phyloP scores from a whole-genome alignment of 495 filamentous ascomycete species.

The Hypomontagnella monticulosa region DNA sequence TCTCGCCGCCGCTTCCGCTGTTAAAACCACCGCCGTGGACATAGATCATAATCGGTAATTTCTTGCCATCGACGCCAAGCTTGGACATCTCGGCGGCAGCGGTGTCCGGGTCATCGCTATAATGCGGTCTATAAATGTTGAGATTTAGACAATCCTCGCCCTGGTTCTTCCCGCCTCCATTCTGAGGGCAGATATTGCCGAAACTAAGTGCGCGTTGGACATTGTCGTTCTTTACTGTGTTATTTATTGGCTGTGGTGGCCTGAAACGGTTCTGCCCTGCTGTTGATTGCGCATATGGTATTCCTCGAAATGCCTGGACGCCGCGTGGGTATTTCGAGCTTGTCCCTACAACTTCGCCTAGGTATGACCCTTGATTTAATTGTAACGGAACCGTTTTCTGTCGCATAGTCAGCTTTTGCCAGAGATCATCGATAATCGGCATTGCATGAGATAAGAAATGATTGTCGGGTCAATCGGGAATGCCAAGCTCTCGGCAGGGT shows the following conservation, averaged over 20 bases:
- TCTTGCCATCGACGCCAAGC: slow-evolving; percentile 42
- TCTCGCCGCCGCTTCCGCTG: slow-evolving; percentile 51
- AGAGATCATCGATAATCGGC: background rate
- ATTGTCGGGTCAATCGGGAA: slow-evolving; percentile 23
- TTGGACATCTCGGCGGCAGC: slow-evolving; percentile 36
- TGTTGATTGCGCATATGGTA: slow-evolving; percentile 68
- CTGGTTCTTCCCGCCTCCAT: slow-evolving; percentile 40
- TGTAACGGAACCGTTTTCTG: slow-evolving; percentile 40
- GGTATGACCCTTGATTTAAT: slow-evolving; percentile 64
- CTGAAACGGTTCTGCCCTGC: slow-evolving; percentile 65
- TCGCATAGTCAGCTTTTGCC: slow-evolving; percentile 31
- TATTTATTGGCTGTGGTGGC: slow-evolving; percentile 55
- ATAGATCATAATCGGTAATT: slow-evolving; percentile 69
- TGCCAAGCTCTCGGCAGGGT: slow-evolving; percentile 29
- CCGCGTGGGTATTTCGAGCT: slow-evolving; percentile 54
- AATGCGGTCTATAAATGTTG: slow-evolving; percentile 58
- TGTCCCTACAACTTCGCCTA: slow-evolving; percentile 57
- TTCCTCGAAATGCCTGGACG: slow-evolving; percentile 67
- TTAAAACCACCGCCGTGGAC: slow-evolving; percentile 67
- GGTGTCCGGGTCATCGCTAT: slow-evolving; percentile 38
- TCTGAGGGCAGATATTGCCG: slow-evolving; percentile 55
- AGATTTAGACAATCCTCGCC: slow-evolving; percentile 63
- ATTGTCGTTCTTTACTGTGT: slow-evolving; percentile 40
- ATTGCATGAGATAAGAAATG: background rate
- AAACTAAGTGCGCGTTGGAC: slow-evolving; percentile 51